Conservation (phyloP, 805 yeast genomes). For the Saturnispora diversa region DNA sequence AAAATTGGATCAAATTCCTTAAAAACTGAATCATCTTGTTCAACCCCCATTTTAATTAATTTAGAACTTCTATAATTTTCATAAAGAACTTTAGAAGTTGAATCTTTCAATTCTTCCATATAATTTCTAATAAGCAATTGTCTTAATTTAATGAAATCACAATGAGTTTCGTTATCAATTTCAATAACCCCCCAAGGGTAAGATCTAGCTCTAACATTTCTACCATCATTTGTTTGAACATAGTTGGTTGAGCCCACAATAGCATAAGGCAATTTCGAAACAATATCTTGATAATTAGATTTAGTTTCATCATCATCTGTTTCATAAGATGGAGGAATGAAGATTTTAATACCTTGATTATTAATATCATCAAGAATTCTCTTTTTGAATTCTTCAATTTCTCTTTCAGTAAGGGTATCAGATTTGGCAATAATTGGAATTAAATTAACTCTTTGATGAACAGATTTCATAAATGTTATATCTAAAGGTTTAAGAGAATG, state of each 20-base stretch:
- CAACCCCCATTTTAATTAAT: conserved; percentile 72
- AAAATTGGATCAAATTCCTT: conserved; percentile 88
- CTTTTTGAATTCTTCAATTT: conserved; percentile 64
- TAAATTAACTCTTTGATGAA: conserved; percentile 86
- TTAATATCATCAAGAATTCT: conserved; percentile 71
- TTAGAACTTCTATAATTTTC: conserved; percentile 87
- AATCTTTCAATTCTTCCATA: conserved; percentile 88
- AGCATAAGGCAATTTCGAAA: conserved; percentile 80
- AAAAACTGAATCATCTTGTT: conserved; percentile 90
- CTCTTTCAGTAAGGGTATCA: conserved; percentile 86
- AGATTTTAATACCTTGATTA: conserved; percentile 64
- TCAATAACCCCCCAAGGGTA: conserved; percentile 98
- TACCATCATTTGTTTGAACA: conserved; percentile 65
- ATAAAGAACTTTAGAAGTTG: conserved; percentile 66
- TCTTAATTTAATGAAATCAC: conserved; percentile 84
- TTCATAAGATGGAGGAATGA: conserved; percentile 70
- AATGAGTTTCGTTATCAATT: conserved; percentile 88
- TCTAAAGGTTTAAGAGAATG: conserved; percentile 87
- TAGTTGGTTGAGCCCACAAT: conserved; percentile 81
- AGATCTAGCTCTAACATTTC: conserved; percentile 77
- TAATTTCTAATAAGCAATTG: conserved; percentile 83
- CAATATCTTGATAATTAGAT: conserved; percentile 55
- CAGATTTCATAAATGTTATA: conserved; percentile 75
- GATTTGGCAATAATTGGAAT: conserved; percentile 91
- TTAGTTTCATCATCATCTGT: conserved; percentile 75